Conservation (phyloP, 192 early-diverging fungal genomes). For the Phlyctochytrium planicorne region DNA sequence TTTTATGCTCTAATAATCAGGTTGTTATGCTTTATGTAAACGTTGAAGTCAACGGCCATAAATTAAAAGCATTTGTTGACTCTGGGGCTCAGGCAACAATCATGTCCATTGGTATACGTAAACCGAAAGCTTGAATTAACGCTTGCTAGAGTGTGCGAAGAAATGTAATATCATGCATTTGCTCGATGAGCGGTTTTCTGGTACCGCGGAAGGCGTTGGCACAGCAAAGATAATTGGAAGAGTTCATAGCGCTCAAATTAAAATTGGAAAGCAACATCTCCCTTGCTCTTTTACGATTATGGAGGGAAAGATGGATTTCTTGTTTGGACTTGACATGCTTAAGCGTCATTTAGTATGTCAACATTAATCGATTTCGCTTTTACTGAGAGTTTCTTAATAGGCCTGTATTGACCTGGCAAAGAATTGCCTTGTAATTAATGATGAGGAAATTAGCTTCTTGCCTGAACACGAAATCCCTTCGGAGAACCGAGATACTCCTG, state of each 20-base stretch:
- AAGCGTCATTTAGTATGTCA: conserved; percentile 72
- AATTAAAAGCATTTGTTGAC: conserved; percentile 92
- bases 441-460: conserved; percentile 79
- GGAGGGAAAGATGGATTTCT: conserved; percentile 85
- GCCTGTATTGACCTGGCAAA: conserved; percentile 88
- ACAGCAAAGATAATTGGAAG: conserved; percentile 96
- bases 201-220: conserved; percentile 91
- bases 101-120: conserved; percentile 33
- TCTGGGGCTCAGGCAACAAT: conserved; percentile 96
- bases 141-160: conserved; percentile 39
- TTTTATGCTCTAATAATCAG: conserved; percentile 17
- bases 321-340: conserved; percentile 97
- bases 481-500: conserved; percentile 1
- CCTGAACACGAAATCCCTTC: conserved; percentile 86
- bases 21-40: conserved; percentile 91
- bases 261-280: conserved; percentile 74
- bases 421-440: conserved; percentile 78
- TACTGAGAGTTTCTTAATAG: conserved; percentile 20
- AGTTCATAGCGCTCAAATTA: conserved; percentile 85
- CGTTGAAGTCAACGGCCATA: conserved; percentile 83
- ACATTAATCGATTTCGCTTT: neutral
- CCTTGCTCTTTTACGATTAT: conserved; percentile 91
- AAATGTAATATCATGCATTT: conserved; percentile 85
- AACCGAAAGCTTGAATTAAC: conserved; percentile 28
- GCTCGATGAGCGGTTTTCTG: conserved; percentile 83